Evolutionary conservation across 2,329 filamentous ascomycete genomes (phyloP).

Genomic region (Erysiphe pulchra): DNA sequence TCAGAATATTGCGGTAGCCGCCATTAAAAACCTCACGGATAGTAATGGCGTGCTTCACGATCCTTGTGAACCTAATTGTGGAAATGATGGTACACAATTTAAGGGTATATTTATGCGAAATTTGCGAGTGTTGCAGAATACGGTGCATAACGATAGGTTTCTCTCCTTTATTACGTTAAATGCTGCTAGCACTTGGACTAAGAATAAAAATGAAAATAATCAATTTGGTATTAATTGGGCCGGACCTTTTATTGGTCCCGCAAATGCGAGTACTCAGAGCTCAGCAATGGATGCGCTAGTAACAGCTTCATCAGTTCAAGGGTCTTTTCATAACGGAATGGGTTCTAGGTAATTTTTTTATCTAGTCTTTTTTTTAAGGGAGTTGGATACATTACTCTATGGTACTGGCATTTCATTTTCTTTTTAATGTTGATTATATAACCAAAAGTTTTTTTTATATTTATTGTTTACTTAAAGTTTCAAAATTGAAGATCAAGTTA

Average conservation of each 20-base stretch:
- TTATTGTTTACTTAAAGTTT: too few relatives aligned
- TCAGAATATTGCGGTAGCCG: constrained; percentile 25
- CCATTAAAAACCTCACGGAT: constrained; percentile 21
- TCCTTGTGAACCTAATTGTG: constrained; percentile 21
- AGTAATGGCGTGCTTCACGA: constrained; percentile 26
- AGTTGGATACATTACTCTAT: too few relatives aligned
- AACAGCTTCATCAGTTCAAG: constrained; percentile 20
- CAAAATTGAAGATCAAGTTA: too few relatives aligned
- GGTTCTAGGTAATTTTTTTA: not conserved
- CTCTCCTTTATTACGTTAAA: constrained; percentile 31
- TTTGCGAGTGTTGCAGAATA: constrained; percentile 24
- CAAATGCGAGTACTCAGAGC: constrained; percentile 33
- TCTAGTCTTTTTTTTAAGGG: too few relatives aligned
- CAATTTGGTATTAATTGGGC: constrained; percentile 36
- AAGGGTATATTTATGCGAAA: constrained; percentile 49
- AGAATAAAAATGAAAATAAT: constrained; percentile 22
- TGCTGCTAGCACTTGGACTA: constrained; percentile 37
- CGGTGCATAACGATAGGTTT: constrained; percentile 23
- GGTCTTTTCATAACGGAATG: not conserved
- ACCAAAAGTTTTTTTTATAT: too few relatives aligned
- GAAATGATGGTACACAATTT: constrained; percentile 34
- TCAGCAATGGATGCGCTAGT: constrained; percentile 42
- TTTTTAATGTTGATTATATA: too few relatives aligned
- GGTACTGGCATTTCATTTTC: too few relatives aligned
- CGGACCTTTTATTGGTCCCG: constrained; percentile 26